These are phyloP conservation scores for Camellia oleifera DNA, from an alignment of 179 eudicot species.

Conservation along the genomic window DNA sequence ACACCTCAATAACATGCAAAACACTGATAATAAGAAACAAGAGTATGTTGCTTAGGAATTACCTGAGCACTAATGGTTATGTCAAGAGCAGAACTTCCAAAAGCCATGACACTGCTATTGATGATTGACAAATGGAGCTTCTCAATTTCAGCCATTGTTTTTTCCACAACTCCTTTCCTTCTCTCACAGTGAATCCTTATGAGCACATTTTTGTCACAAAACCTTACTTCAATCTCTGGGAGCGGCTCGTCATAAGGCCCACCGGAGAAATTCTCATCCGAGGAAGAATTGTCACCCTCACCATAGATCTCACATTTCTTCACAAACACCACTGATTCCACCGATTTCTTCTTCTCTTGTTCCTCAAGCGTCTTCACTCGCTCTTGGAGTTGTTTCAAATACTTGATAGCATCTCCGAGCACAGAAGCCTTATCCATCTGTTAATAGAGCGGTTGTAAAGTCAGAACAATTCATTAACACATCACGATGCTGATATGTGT, in stretches of 20 bases:
- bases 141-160: constrained; percentile 46
- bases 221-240: constrained; percentile 62
- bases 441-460: not conserved
- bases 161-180: constrained; percentile 42
- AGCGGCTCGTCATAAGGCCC: constrained; percentile 26
- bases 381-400: constrained; percentile 70
- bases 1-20: no score
- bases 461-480: not conserved
- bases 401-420: constrained; percentile 66
- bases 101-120: constrained; percentile 46
- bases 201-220: constrained; percentile 53
- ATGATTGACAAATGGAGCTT: constrained; percentile 46
- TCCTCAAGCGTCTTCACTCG: constrained; percentile 68
- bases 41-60: not conserved
- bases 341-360: constrained; percentile 40
- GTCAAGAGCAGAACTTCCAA: constrained; percentile 51
- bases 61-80: constrained; percentile 68
- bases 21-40: not conserved
- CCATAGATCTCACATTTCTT: constrained; percentile 36
- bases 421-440: constrained; percentile 90
- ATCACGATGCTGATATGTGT: no score
- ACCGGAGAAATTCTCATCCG: constrained; percentile 22
- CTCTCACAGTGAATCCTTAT: constrained; percentile 62
- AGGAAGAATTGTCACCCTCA: constrained; percentile 28
- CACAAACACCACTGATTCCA: constrained; percentile 45